A percentile compares a stretch with the other conserved stretches of the same genome.
Evolutionary conservation across 1,284 basidiomycete species (phyloP).

Genomic region (Austropuccinia psidii): DNA sequence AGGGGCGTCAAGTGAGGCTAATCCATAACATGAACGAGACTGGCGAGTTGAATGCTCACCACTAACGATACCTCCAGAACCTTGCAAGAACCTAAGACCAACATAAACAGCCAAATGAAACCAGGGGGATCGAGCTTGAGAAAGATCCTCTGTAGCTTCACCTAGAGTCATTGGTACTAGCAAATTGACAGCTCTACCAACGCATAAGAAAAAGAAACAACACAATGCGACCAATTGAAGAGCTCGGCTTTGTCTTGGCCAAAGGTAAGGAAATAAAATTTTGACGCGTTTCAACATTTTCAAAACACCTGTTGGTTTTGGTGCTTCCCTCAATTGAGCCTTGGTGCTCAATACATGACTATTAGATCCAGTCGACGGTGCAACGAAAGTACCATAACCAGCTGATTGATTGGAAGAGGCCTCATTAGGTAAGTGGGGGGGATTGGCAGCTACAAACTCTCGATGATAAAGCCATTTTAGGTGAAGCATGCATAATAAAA

Average conservation of each 20-base stretch:
- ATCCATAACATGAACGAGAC: neutral
- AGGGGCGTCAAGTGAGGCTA: neutral
- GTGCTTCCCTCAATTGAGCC: constrained; percentile 31
- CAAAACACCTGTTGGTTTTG: constrained; percentile 28
- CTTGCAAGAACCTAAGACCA: constrained; percentile 49
- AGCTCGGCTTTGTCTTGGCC: constrained; percentile 61
- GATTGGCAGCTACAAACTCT: constrained; percentile 25
- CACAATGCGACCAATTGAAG: constrained; percentile 66
- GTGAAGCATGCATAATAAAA: constrained; percentile 16
- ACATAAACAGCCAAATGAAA: constrained; percentile 45
- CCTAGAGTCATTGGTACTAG: constrained; percentile 66
- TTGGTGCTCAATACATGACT: constrained; percentile 31
- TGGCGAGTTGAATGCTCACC: neutral
- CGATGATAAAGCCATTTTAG: neutral
- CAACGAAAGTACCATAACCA: constrained; percentile 31
- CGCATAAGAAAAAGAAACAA: constrained; percentile 61
- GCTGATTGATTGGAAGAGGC: neutral
- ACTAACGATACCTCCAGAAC: constrained; percentile 48
- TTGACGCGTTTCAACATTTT: constrained; percentile 49
- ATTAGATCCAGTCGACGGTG: constrained; percentile 29
- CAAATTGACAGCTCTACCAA: constrained; percentile 69
- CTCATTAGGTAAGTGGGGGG: too few relatives aligned
- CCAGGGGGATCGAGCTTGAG: constrained; percentile 44
- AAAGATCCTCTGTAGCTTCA: constrained; percentile 54
- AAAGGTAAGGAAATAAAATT: constrained; percentile 67